Conservation (phyloP, 805 yeast genomes). For the Lipomyces mesembrius region DNA sequence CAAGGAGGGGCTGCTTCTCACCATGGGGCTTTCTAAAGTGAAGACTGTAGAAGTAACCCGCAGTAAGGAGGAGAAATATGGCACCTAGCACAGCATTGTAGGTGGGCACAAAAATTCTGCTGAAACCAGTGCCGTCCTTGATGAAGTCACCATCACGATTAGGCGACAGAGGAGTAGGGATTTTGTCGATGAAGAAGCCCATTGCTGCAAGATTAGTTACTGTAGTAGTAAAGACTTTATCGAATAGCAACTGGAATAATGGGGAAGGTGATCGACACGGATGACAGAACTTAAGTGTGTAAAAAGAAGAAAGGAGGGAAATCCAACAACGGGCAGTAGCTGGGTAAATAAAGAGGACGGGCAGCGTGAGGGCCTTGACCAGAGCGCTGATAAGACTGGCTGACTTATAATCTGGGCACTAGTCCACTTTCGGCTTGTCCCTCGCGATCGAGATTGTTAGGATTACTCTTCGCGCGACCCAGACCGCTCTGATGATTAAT, state of each 20-base stretch:
- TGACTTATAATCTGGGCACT: not conserved
- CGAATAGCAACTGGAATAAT: too few relatives aligned
- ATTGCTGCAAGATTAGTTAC: conserved; percentile 18
- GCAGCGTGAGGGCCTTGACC: not conserved
- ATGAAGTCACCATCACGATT: conserved; percentile 36
- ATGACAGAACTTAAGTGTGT: not conserved
- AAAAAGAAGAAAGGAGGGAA: not conserved
- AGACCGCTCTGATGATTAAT: conserved; percentile 1
- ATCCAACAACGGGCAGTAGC: not conserved
- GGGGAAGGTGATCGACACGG: not conserved
- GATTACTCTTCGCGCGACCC: not conserved
- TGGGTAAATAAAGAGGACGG: not conserved
- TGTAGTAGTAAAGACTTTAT: not conserved
- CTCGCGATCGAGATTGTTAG: not conserved
- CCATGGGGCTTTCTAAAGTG: conserved; percentile 34
- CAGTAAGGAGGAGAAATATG: conserved; percentile 33
- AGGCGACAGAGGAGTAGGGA: conserved; percentile 36
- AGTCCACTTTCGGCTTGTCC: not conserved
- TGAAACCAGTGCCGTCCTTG: conserved; percentile 38
- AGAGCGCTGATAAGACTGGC: not conserved
- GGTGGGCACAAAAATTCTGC: conserved; percentile 34
- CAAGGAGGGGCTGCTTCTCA: conserved; percentile 38
- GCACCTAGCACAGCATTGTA: conserved; percentile 34
- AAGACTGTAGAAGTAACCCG: conserved; percentile 31
- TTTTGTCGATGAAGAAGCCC: conserved; percentile 38